These are phyloP conservation scores for Agastache rugosa DNA, from an alignment of 257 asterid species.

Conservation along the genomic window DNA sequence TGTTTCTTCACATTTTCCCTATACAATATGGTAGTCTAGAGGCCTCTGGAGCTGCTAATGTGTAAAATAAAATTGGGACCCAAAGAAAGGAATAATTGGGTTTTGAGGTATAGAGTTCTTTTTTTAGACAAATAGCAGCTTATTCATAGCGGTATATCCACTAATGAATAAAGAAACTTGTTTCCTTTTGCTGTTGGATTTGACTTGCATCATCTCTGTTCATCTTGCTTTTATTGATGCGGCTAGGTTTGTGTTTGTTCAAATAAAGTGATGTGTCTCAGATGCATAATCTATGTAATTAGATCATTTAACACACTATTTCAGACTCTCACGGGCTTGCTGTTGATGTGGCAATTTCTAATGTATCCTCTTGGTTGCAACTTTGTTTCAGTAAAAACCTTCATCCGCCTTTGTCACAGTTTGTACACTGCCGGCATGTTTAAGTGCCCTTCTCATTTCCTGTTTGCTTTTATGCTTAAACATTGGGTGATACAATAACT, in stretches of 20 bases:
- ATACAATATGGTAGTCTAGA: no score
- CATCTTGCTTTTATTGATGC: background rate
- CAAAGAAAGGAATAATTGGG: background rate
- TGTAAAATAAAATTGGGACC: background rate
- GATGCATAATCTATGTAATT: background rate
- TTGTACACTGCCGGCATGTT: background rate
- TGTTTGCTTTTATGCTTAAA: constrained; percentile 21
- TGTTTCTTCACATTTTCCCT: no score
- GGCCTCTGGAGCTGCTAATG: no score
- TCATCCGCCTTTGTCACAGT: background rate
- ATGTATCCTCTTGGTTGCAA: constrained; percentile 1
- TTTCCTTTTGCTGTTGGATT: background rate
- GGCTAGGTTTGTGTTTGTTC: background rate
- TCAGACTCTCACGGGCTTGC: background rate
- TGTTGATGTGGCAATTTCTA: background rate
- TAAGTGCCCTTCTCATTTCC: constrained; percentile 10
- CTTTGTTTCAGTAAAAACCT: constrained; percentile 4
- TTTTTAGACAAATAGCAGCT: background rate
- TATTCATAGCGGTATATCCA: background rate
- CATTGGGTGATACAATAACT: constrained; percentile 20
- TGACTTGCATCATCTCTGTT: constrained; percentile 2
- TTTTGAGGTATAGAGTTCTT: background rate
- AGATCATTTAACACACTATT: background rate
- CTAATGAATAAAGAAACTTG: background rate
- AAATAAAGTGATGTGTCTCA: background rate